Evolutionary conservation across 768 basidiomycete genomes (phyloP).

Genomic region (Baorangia bicolor): DNA sequence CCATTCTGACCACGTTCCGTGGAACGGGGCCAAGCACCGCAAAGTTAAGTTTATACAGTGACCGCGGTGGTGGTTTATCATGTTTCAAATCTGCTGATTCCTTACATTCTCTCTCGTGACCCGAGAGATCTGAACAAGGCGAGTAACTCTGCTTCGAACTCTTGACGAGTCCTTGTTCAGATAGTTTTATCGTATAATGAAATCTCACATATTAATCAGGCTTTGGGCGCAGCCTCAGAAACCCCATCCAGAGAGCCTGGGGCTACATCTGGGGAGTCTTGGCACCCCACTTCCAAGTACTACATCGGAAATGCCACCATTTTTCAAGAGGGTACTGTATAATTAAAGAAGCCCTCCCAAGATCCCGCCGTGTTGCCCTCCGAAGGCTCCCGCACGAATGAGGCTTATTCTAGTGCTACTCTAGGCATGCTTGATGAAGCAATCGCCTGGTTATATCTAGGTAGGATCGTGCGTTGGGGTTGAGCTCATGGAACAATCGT

Average conservation of each 20-base stretch:
- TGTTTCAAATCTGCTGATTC: neutral
- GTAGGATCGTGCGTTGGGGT: neutral
- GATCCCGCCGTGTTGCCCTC: neutral
- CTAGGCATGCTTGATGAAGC: neutral
- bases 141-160: neutral
- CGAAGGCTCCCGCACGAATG: neutral
- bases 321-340: neutral
- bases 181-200: neutral
- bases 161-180: neutral
- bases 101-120: neutral
- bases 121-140: neutral
- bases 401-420: neutral
- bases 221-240: constrained; percentile 6
- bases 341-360: too few species aligned
- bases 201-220: neutral
- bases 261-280: neutral
- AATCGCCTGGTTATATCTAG: neutral
- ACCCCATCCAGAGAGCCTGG: constrained; percentile 2
- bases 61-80: neutral
- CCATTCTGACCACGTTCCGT: neutral
- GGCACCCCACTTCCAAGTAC: neutral
- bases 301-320: neutral
- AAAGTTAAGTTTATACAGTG: neutral
- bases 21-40: neutral
- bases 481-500: neutral